Percentiles rank a stretch among this genome's conserved stretches.
phyloP scores from a whole-genome alignment of 306 rosid species.

The Inga laurina region DNA sequence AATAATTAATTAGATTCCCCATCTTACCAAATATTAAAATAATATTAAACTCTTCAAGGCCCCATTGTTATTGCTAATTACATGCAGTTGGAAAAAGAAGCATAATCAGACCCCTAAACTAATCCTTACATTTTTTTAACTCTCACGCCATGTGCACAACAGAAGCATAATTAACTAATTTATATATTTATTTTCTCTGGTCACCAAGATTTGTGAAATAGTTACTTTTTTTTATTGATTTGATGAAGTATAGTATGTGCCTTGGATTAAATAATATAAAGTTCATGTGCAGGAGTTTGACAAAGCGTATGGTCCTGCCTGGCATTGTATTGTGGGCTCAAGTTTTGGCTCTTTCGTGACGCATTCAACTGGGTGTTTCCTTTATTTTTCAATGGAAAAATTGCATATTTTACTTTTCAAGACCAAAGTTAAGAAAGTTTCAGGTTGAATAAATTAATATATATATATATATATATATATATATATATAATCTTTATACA shows the following conservation, averaged over 20 bases:
- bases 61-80: constrained; percentile 33
- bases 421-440: constrained; percentile 38
- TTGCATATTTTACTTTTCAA: constrained; percentile 53
- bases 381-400: constrained; percentile 87
- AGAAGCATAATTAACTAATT: not conserved
- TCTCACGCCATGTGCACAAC: constrained; percentile 42
- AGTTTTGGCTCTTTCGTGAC: constrained; percentile 96
- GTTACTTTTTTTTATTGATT: not conserved
- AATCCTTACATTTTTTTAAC: constrained; percentile 10
- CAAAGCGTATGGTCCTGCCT: constrained; percentile 89
- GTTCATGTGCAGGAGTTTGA: constrained; percentile 84
- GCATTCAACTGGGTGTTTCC: constrained; percentile 90
- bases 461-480: not conserved
- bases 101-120: constrained; percentile 6
- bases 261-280: constrained; percentile 12
- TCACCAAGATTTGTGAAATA: constrained; percentile 24
- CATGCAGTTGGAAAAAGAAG: constrained; percentile 18
- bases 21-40: constrained; percentile 55
- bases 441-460: constrained; percentile 35
- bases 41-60: not conserved
- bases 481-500: constrained; percentile 19
- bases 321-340: constrained; percentile 98
- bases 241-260: constrained; percentile 5
- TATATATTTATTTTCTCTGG: not conserved
- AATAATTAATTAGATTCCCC: constrained; percentile 36